phyloP scores from a whole-genome alignment of 805 yeast species.

The Allodekkera sacchari region DNA sequence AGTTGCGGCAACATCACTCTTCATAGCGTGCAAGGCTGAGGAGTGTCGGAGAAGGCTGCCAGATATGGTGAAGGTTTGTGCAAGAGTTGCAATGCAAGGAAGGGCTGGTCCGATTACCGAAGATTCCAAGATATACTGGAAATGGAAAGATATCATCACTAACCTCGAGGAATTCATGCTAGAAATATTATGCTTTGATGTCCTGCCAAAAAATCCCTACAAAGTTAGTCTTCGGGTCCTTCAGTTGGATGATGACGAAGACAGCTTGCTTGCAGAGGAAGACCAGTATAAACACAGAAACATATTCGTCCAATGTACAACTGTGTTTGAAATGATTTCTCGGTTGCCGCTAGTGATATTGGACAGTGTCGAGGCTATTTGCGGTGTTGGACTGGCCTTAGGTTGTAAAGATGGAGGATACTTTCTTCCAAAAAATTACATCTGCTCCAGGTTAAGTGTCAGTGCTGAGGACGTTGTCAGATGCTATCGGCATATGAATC shows the following conservation, averaged over 20 bases:
- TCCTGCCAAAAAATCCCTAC: slow-evolving; percentile 35
- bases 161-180: slow-evolving; percentile 37
- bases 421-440: slow-evolving; percentile 10
- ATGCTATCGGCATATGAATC: slow-evolving; percentile 17
- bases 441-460: slow-evolving; percentile 10
- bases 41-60: slow-evolving; percentile 40
- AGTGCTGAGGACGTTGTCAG: slow-evolving; percentile 13
- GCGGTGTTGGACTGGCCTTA: slow-evolving; percentile 18
- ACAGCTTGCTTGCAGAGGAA: slow-evolving; percentile 7
- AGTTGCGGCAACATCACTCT: slow-evolving; percentile 40
- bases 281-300: slow-evolving; percentile 10
- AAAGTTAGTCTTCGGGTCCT: slow-evolving; percentile 16
- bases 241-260: slow-evolving; percentile 13
- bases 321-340: slow-evolving; percentile 19
- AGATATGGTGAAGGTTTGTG: slow-evolving; percentile 42
- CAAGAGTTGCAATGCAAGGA: slow-evolving; percentile 32
- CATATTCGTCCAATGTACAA: slow-evolving; percentile 17
- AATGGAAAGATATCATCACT: slow-evolving; percentile 40
- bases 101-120: slow-evolving; percentile 33
- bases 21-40: slow-evolving; percentile 46
- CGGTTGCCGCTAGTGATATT: slow-evolving; percentile 23
- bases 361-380: slow-evolving; percentile 14
- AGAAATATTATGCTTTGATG: slow-evolving; percentile 40
- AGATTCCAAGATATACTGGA: slow-evolving; percentile 39
- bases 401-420: slow-evolving; percentile 14